Conservation (phyloP, 2,329 filamentous ascomycete species). For the Fusarium foetens region DNA sequence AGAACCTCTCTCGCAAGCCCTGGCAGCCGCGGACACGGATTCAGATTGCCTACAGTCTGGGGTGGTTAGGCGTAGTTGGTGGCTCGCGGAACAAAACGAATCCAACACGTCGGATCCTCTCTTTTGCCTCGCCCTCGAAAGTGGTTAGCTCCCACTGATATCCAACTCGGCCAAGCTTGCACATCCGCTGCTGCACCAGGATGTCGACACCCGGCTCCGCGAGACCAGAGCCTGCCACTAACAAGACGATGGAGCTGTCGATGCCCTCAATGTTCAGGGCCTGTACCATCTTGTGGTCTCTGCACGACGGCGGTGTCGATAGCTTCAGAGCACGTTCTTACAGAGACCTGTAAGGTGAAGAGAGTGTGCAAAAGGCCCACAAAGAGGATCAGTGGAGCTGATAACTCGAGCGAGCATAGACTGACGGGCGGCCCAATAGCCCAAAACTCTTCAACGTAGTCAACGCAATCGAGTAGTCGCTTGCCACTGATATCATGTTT, state of each 20-base stretch:
- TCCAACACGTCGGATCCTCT: constrained; percentile 41
- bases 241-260: constrained; percentile 36
- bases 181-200: constrained; percentile 26
- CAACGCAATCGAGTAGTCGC: constrained; percentile 16
- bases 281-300: constrained; percentile 37
- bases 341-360: constrained; percentile 36
- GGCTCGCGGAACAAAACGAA: constrained; percentile 37
- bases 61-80: constrained; percentile 33
- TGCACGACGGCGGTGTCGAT: constrained; percentile 44
- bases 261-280: constrained; percentile 33
- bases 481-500: constrained; percentile 30
- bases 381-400: constrained; percentile 39
- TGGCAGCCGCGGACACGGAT: constrained; percentile 31
- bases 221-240: constrained; percentile 40
- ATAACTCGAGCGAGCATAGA: constrained; percentile 3
- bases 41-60: constrained; percentile 39
- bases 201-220: constrained; percentile 45
- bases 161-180: constrained; percentile 23
- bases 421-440: constrained; percentile 2
- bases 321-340: constrained; percentile 43
- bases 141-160: constrained; percentile 37
- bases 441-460: neutral
- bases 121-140: constrained; percentile 27
- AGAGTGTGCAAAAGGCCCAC: constrained; percentile 14
- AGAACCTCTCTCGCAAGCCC: constrained; percentile 21